Evolutionary conservation across 169 alveolate genomes (phyloP).

Genomic region (Perkinsus marinus): DNA sequence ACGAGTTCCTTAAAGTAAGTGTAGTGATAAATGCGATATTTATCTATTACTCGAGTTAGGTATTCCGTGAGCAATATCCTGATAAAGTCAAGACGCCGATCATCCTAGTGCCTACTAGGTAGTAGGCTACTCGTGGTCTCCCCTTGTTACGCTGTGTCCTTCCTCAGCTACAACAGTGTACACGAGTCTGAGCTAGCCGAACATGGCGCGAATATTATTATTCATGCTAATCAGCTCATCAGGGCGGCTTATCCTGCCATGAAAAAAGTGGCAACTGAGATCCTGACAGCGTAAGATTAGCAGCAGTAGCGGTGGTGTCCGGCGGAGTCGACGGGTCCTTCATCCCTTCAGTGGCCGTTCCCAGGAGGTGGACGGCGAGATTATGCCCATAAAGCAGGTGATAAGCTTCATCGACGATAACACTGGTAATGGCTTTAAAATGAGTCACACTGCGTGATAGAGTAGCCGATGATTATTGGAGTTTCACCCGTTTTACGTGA

Average conservation of each 20-base stretch:
- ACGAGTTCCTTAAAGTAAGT: slow-evolving; percentile 33
- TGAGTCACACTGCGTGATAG: too few species aligned
- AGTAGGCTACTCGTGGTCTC: neutral
- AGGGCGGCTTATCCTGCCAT: slow-evolving; percentile 6
- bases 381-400: neutral
- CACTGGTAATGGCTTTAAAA: too few species aligned
- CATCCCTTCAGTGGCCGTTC: neutral
- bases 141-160: neutral
- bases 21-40: too few species aligned
- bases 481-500: too few species aligned
- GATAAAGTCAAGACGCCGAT: neutral
- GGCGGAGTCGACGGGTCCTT: neutral
- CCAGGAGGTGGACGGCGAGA: neutral
- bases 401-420: neutral
- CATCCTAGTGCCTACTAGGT: neutral
- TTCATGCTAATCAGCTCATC: slow-evolving; percentile 1
- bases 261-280: neutral
- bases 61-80: neutral
- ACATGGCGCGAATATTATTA: neutral
- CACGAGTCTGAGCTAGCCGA: neutral
- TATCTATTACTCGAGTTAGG: neutral
- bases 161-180: neutral
- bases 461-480: too few species aligned
- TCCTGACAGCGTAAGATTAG: neutral
- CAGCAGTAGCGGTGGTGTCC: neutral